Base-by-base conservation (phyloP, 805 yeast species). In the Suhomyces sp. region DNA sequence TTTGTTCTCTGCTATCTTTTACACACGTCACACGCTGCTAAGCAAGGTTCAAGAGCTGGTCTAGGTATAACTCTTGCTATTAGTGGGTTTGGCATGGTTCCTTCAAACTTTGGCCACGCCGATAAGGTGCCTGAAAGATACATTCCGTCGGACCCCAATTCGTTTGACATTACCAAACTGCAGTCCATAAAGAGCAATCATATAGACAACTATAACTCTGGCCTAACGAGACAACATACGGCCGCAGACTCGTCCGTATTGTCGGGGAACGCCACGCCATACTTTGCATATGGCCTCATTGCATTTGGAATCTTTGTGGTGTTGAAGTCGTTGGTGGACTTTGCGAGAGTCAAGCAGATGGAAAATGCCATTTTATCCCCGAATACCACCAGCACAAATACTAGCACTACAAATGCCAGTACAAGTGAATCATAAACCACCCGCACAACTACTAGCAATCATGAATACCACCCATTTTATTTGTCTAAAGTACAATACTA, bases 11-110 rank as follows among this genome's bases (percentile, higher is more conserved):
- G 98, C 6, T 94, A 92, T 65, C 73, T 93, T 44, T 75, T 94
- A 50, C 98, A 94, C 69, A 93, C 98, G 0, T 89, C 97, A 2
- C 99, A 94, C 66, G 97, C 98, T 4, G 96, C 97, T 3, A 90
- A 89, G 65, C 92, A 92, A 62, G 99, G 99, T 2, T 86, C 97
- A 1, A 77, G 96, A 55, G 87, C 93, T 17, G 99, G 99, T 0
- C 72, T 94, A 52, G 98, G 98, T 2, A 64, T 88, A 54, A 90
- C 97, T 0, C 80, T 94, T 56, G 75, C 93, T 48, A 82, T 85
- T 50, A 83, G 85, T 57, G 96, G 77, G 7, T 70, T 63, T 60
- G 62, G 62, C 46, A 60, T 69, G 54, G 61, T 72, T 7, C 78
- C 79, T 1, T 60, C 73, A 6, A 75, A 73, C 57, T 67, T 65